Evolutionary conservation across 352 stramenopile genomes (phyloP), one percentile per base, ranked within the genome.

Genomic region (Ophiocytium majus): DNA sequence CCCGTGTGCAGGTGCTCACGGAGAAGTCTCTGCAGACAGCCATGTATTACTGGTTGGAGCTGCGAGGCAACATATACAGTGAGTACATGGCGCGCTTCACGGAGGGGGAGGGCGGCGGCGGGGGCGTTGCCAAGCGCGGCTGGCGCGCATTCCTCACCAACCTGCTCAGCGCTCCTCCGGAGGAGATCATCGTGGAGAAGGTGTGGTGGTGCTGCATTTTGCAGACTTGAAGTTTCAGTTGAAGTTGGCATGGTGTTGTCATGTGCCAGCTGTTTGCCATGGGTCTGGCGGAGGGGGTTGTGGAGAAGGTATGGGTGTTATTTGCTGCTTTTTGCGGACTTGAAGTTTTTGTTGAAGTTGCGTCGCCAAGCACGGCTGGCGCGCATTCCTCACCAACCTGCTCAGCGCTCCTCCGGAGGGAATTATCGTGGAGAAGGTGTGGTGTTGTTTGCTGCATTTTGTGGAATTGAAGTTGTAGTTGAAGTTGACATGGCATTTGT

Each of bases 1-100:
- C 43, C 43, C 43, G 14, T 14, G 5, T 14, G 5, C 43, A 57
- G 43, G 43, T 86, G 23, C 78, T 86, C 63, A 86, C 83, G 17
- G 33, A 63, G 9, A 50, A 84, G 32, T 36, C 83, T 28, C 37
- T 83, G 78, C 63, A 74, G 23, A 86, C 83, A 33, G 83, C 83
- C 35, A 86, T 79, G 9, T 37, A 84, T 0, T 86, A 86, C n/a
- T 86, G 83, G 83, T 66, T 86, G 75, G 83, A 86, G 63, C 78
- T 86, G 50, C 37, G 83, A 81, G 83, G 83, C 78, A 83, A 86
- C 76, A 86, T 86, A 76, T 86, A 86, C 76, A 23, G 36, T 10
- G 83, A 86, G 34, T 86, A 79, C 76, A 50, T 86, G 17, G 63
- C 63, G n/a, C 50, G 83, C 35, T 86, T 83, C 78, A 83, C 75